These are phyloP conservation scores for Rickenella mellea DNA, from an alignment of 768 basidiomycete genomes.

Conservation along the genomic window DNA sequence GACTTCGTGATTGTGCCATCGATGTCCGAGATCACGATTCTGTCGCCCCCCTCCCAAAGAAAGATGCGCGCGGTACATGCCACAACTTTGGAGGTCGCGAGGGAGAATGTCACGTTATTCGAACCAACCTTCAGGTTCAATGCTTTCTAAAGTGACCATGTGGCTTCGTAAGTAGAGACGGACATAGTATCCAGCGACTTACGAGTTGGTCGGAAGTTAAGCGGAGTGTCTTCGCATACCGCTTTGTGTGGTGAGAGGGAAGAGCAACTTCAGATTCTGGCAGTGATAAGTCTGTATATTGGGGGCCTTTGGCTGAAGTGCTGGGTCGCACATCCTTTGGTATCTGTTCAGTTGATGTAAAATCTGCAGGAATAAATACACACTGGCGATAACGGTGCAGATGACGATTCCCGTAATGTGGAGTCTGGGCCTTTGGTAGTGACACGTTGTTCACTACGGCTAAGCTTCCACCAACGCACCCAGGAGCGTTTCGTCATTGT, in stretches of 20 bases:
- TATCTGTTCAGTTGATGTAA: too few species aligned
- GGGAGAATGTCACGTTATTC: conserved; percentile 89
- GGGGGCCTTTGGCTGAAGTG: too few species aligned
- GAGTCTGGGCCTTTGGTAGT: conserved; percentile 6
- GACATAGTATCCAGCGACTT: conserved; percentile 16
- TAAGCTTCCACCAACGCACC: conserved; percentile 79
- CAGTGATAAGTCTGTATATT: too few species aligned
- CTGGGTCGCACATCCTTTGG: too few species aligned
- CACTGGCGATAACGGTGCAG: conserved; percentile 17
- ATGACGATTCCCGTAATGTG: conserved; percentile 14
- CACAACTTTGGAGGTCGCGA: conserved; percentile 71
- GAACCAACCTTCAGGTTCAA: conserved; percentile 78
- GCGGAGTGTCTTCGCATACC: conserved; percentile 86
- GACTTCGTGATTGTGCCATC: conserved; percentile 99
- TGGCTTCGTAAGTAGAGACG: background rate
- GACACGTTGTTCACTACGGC: conserved; percentile 23
- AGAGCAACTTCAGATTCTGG: conserved; percentile 37
- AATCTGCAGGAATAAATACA: conserved; percentile 6
- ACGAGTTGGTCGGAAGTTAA: conserved; percentile 93
- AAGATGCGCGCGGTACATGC: conserved; percentile 92
- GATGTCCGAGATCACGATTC: conserved; percentile 91
- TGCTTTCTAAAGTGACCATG: conserved; percentile 50
- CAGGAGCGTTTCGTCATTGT: too few species aligned
- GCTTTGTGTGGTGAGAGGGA: conserved; percentile 29
- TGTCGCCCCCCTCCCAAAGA: conserved; percentile 88